Conservation (phyloP, 2,329 filamentous ascomycete species). For the Graphilbum sp. region DNA sequence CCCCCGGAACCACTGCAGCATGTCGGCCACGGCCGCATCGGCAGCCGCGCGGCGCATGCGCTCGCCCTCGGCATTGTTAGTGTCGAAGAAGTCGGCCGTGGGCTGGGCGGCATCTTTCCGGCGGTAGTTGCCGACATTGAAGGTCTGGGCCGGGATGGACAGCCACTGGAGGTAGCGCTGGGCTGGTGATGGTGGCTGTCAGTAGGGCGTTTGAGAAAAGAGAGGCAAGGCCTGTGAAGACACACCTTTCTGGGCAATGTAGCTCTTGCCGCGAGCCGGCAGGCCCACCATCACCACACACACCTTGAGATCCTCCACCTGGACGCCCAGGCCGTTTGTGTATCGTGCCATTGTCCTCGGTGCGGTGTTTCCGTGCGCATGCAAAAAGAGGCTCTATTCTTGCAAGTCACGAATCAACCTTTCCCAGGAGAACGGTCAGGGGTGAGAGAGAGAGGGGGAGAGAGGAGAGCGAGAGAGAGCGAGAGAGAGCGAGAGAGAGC, state of each 20-base stretch:
- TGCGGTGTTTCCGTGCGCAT: neutral
- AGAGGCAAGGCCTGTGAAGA: constrained; percentile 1
- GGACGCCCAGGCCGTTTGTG: constrained; percentile 54
- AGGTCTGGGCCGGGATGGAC: constrained; percentile 81
- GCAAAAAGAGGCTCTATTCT: too few relatives aligned
- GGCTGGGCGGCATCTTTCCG: constrained; percentile 81
- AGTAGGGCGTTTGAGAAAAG: neutral
- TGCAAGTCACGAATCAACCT: too few relatives aligned
- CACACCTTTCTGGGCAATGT: constrained; percentile 93
- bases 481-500: too few relatives aligned
- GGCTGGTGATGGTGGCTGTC: too few relatives aligned
- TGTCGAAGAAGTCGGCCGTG: constrained; percentile 89
- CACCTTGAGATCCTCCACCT: constrained; percentile 92
- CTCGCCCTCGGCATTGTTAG: constrained; percentile 76
- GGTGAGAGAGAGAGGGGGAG: too few relatives aligned
- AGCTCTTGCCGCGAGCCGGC: constrained; percentile 87
- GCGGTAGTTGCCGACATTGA: constrained; percentile 95
- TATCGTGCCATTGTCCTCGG: constrained; percentile 23
- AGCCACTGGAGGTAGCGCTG: constrained; percentile 94
- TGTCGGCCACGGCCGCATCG: constrained; percentile 81
- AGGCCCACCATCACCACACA: constrained; percentile 98
- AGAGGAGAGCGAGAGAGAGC: too few relatives aligned
- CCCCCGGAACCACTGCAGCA: constrained; percentile 80
- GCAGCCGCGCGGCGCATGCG: constrained; percentile 74
- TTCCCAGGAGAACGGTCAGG: too few relatives aligned